Evolutionary conservation across 1,284 basidiomycete genomes (phyloP).

Genomic region (Laetiporus sulphureus): DNA sequence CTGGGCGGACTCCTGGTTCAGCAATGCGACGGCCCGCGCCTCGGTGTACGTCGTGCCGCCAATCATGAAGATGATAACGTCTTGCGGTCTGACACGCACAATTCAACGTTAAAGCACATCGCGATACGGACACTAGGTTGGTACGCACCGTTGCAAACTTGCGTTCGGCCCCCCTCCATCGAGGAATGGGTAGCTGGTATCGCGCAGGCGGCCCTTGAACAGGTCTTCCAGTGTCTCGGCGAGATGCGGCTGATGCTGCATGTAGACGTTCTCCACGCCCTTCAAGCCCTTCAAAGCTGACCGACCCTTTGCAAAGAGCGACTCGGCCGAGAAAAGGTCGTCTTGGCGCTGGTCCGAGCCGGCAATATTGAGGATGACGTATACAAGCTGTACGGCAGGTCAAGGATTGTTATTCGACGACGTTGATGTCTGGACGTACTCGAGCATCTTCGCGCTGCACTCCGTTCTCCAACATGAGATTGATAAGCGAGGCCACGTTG

Average conservation of each 20-base stretch:
- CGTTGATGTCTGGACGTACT: slow-evolving; percentile 35
- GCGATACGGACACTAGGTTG: too few species aligned
- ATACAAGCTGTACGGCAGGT: slow-evolving; percentile 66
- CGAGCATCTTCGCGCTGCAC: slow-evolving; percentile 81
- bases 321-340: slow-evolving; percentile 95
- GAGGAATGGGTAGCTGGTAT: slow-evolving; percentile 88
- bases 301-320: slow-evolving; percentile 90
- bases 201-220: slow-evolving; percentile 81
- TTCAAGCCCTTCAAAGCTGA: slow-evolving; percentile 95
- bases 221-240: slow-evolving; percentile 89
- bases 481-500: slow-evolving; percentile 82
- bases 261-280: slow-evolving; percentile 99
- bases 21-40: slow-evolving; percentile 72
- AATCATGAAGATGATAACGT: slow-evolving; percentile 92
- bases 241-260: slow-evolving; percentile 93
- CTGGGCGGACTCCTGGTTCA: slow-evolving; percentile 70
- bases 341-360: slow-evolving; percentile 97
- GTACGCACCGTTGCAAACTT: slow-evolving; percentile 54
- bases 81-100: slow-evolving; percentile 66
- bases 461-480: slow-evolving; percentile 76
- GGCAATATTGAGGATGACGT: slow-evolving; percentile 89
- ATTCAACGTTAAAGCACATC: not conserved
- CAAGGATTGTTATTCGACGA: not conserved
- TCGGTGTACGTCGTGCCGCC: slow-evolving; percentile 95
- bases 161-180: slow-evolving; percentile 65